Conservation (phyloP, 352 stramenopile species). For the Thraustochytrium sp. region DNA sequence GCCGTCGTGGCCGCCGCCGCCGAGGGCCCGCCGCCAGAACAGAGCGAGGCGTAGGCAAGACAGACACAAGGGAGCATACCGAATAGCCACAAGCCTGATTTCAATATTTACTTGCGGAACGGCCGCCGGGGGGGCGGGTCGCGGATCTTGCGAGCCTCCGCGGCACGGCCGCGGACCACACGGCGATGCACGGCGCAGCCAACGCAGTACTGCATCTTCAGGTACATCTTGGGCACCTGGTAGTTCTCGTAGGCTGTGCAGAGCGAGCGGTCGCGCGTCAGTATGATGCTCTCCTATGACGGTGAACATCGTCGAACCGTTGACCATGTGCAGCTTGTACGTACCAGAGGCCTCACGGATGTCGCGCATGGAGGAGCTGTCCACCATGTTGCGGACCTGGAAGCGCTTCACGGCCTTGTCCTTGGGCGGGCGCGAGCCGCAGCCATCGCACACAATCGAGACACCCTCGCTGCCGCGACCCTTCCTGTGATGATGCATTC, state of each 20-base stretch:
- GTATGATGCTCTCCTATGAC: no score
- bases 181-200: constrained; percentile 80
- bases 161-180: constrained; percentile 75
- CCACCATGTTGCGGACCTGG: constrained; percentile 70
- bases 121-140: constrained; percentile 62
- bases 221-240: constrained; percentile 81
- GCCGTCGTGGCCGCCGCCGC: no score
- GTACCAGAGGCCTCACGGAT: constrained; percentile 47
- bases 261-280: no score
- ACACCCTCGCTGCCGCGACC: constrained; percentile 72
- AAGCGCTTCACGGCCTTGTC: constrained; percentile 88
- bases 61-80: not conserved
- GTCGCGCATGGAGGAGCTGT: constrained; percentile 47
- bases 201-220: constrained; percentile 88
- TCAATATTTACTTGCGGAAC: constrained; percentile 36
- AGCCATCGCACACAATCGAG: constrained; percentile 74
- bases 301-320: no score
- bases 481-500: constrained; percentile 59
- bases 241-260: constrained; percentile 56
- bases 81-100: constrained; percentile 1
- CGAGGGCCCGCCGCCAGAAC: no score
- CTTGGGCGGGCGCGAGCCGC: constrained; percentile 78
- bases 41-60: no score
- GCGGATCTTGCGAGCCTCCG: constrained; percentile 71
- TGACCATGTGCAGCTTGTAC: not conserved